Evolutionary conservation across 768 basidiomycete species (phyloP).

Genomic region (Lactarius akahatsu): DNA sequence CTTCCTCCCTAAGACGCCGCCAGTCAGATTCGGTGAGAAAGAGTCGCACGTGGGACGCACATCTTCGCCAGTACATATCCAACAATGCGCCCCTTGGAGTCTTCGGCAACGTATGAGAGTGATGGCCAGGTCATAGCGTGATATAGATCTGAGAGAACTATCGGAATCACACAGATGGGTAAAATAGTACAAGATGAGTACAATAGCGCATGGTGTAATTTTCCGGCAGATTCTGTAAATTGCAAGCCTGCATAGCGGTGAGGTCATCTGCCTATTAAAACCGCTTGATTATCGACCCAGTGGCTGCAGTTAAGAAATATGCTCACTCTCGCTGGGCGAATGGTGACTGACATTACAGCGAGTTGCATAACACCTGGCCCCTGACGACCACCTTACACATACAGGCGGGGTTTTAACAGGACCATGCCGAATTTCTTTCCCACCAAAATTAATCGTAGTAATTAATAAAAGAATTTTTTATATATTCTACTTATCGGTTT

Average conservation of each 20-base stretch:
- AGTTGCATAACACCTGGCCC: too few species aligned
- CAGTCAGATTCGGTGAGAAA: constrained; percentile 6
- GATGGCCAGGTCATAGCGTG: constrained; percentile 79
- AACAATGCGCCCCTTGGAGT: constrained; percentile 83
- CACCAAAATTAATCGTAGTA: too few species aligned
- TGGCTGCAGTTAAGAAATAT: background rate
- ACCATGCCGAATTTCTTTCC: too few species aligned
- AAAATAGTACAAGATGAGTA: constrained; percentile 37
- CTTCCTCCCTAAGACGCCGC: constrained; percentile 58
- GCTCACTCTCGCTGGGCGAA: constrained; percentile 40
- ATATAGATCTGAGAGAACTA: background rate
- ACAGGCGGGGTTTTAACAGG: too few species aligned
- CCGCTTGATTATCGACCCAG: constrained; percentile 27
- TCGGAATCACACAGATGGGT: background rate
- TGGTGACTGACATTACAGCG: constrained; percentile 49
- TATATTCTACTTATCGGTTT: too few species aligned
- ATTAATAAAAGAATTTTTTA: too few species aligned
- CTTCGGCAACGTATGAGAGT: constrained; percentile 90
- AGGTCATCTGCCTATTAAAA: constrained; percentile 73
- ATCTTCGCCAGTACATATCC: constrained; percentile 97
- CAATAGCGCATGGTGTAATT: constrained; percentile 85
- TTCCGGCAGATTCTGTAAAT: constrained; percentile 90
- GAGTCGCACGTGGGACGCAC: constrained; percentile 43
- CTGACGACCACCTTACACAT: too few species aligned
- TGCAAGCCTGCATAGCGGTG: constrained; percentile 90